phyloP scores from a whole-genome alignment of 257 asterid species.

The Solanum pinnatisectum region DNA sequence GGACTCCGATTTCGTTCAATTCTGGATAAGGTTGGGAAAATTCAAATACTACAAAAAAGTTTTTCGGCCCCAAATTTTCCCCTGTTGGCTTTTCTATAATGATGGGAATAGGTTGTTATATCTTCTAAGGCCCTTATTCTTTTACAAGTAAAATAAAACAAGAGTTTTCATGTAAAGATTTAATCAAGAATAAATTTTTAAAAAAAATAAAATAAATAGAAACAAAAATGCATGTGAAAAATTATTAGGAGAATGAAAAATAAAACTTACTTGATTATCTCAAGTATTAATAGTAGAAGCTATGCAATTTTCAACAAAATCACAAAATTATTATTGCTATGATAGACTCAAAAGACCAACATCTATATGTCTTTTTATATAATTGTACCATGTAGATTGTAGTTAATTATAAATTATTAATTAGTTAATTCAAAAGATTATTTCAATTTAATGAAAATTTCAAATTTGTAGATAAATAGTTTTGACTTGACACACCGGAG shows the following conservation, averaged over 20 bases:
- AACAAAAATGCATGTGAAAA: neutral
- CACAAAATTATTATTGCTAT: neutral
- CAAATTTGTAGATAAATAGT: neutral
- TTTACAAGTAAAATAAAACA: neutral
- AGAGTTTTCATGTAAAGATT: neutral
- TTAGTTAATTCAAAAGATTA: neutral
- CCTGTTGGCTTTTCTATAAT: too few relatives aligned
- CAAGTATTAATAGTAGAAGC: neutral
- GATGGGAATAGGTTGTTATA: too few relatives aligned
- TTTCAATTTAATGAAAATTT: neutral
- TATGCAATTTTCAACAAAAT: too few relatives aligned
- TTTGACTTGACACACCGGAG: too few relatives aligned
- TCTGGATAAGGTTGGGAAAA: too few relatives aligned
- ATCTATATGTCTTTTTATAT: neutral
- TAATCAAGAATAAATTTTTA: neutral
- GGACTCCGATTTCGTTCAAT: too few relatives aligned
- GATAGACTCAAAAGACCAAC: neutral
- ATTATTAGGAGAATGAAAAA: neutral
- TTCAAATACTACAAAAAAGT: too few relatives aligned
- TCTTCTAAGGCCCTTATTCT: neutral
- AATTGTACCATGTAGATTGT: neutral
- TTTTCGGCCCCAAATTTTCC: too few relatives aligned
- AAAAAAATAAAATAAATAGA: too few relatives aligned
- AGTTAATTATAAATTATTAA: neutral
- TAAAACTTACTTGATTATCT: neutral